Evolutionary conservation across 371 early-diverging fungal genomes (phyloP), one percentile per base, ranked within the genome.

Genomic region (Lichtheimia ramosa): DNA sequence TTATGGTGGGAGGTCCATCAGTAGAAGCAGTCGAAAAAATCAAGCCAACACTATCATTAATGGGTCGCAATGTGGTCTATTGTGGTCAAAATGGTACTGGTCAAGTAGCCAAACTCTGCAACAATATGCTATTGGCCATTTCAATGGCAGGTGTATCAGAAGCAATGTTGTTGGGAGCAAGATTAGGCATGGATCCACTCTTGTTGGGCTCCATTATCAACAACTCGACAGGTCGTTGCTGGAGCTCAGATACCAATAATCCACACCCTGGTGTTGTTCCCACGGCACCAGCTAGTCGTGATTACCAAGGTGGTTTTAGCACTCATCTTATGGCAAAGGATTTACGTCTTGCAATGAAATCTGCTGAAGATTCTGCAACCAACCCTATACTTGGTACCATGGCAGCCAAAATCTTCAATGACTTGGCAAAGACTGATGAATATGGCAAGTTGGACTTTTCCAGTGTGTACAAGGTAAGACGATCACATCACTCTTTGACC

Each of bases 81-180:
- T 97, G 98, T 77, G 99, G 97, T 15, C 72, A 62, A 14, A 75
- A 84, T 65, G 98, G 98, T 5, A 86, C 85, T 18, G 99, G 99
- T 2, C 95, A 94, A 66, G 91, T 93, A 2, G 97, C 96, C 54
- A 98, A 98, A 73, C 89, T 97, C 42, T 96, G 96, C 80, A 98
- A 98, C 82, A 98, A 98, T 72, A 92, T 98, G 91, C 66, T 98
- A 43, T 77, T 98, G 25, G 98, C 94, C 13, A 91, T 94, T 60
- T 83, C 89, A 20, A 98, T 98, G 98, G 79, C 96, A 20, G 99
- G 92, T 27, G 89, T 91, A 0, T 83, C 93, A 1, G 99, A 98
- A 74, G 87, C 98, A 6, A 88, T 98, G 91, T 85, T 89, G 66
- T 83, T 98, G 15, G 97, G 97, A 6, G 73, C 84, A 14, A 79